Conservation (phyloP, 2,329 filamentous ascomycete genomes). For the Penicillium fuscoglaucum region DNA sequence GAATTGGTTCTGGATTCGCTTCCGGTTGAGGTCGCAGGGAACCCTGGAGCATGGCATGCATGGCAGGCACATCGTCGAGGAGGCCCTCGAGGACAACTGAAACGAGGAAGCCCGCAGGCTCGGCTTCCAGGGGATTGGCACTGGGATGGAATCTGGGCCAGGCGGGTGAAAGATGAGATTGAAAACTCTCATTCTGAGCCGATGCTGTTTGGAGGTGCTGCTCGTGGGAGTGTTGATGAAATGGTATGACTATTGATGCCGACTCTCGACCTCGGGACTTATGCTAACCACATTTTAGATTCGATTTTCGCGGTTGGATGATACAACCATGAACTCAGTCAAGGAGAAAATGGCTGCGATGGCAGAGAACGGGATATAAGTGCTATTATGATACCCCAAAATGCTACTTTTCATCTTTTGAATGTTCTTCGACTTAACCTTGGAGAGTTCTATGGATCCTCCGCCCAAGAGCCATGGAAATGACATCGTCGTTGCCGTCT, state of each 20-base stretch:
- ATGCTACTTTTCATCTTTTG: conserved; percentile 8
- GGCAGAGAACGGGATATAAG: conserved; percentile 26
- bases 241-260: conserved; percentile 53
- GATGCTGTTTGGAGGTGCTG: conserved; percentile 69
- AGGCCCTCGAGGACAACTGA: conserved; percentile 31
- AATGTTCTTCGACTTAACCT: not conserved
- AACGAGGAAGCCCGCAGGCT: conserved; percentile 47
- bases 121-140: conserved; percentile 84
- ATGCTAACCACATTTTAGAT: conserved; percentile 34
- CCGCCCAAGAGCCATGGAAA: not conserved
- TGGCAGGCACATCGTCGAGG: conserved; percentile 72
- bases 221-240: conserved; percentile 62
- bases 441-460: conserved; percentile 3
- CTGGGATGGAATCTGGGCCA: conserved; percentile 97
- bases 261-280: too few relatives aligned
- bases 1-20: conserved; percentile 74
- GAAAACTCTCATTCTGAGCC: conserved; percentile 74
- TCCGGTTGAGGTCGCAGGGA: conserved; percentile 78
- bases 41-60: conserved; percentile 90
- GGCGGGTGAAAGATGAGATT: conserved; percentile 77
- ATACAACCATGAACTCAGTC: conserved; percentile 32
- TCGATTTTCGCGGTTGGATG: conserved; percentile 42
- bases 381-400: conserved; percentile 30
- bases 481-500: not conserved
- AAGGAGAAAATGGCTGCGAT: conserved; percentile 40